A percentile compares a stretch with the other conserved stretches of the same genome.
These are phyloP conservation scores for Xylariaceae sp. DNA, from an alignment of 2,329 filamentous ascomycete species.

Conservation along the genomic window DNA sequence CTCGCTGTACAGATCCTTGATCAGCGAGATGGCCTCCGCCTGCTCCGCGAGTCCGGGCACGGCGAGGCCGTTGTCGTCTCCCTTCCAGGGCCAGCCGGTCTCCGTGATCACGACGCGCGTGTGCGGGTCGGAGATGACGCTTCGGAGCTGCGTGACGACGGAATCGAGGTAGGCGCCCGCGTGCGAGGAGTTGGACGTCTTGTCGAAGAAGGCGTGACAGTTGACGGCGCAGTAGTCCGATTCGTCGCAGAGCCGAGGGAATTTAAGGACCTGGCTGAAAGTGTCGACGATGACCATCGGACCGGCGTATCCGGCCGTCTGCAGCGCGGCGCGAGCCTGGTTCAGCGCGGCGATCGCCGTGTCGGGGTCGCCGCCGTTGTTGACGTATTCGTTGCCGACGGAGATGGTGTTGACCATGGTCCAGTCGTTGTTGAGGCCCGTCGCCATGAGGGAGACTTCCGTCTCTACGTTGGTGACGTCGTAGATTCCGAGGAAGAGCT, in stretches of 20 bases:
- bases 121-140: slow-evolving; percentile 36
- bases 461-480: slow-evolving; percentile 50
- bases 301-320: slow-evolving; percentile 60
- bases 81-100: slow-evolving; percentile 75
- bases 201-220: slow-evolving; percentile 78
- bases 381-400: slow-evolving; percentile 77
- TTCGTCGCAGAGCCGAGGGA: slow-evolving; percentile 63
- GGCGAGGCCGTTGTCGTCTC: slow-evolving; percentile 59
- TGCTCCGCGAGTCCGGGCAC: slow-evolving; percentile 65
- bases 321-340: slow-evolving; percentile 52
- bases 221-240: slow-evolving; percentile 80
- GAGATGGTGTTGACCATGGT: slow-evolving; percentile 62
- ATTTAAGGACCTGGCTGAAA: slow-evolving; percentile 58
- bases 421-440: slow-evolving; percentile 60
- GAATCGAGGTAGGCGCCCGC: slow-evolving; percentile 63
- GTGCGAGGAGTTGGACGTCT: slow-evolving; percentile 49
- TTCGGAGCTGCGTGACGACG: slow-evolving; percentile 44
- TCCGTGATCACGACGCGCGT: slow-evolving; percentile 72
- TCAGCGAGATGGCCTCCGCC: slow-evolving; percentile 55
- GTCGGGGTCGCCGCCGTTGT: slow-evolving; percentile 49
- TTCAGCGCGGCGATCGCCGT: slow-evolving; percentile 55
- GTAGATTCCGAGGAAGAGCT: slow-evolving; percentile 71
- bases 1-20: slow-evolving; percentile 53
- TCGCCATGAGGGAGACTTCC: slow-evolving; percentile 57
- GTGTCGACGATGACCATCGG: slow-evolving; percentile 78